Base-by-base conservation (phyloP, 345 rosid genomes). In the Ceriops zippeliana region DNA sequence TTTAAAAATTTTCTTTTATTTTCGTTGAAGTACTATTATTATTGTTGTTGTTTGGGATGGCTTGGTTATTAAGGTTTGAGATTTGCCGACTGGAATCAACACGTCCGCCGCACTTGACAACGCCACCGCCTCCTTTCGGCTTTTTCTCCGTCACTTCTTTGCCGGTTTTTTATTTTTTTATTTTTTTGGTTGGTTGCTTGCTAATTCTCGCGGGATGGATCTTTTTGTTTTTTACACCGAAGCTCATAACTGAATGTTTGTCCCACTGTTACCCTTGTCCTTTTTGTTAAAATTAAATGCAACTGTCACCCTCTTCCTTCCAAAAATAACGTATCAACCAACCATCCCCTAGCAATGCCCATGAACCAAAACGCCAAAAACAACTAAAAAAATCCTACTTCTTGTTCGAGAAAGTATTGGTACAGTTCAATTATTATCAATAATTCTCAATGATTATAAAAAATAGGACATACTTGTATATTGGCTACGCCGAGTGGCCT, bases 11-110 rank as follows among this genome's bases (percentile, higher is more conserved):
- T 3, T 8, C 9, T 37, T 37, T 37, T n/a, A 24, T 24, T 19
- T 9, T 1, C 15, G 2, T 10, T n/a, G 13, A n/a, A 3, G 37
- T 7, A 1, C 37, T 34, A 7, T 34, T 34, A 34, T 34, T 34
- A 34, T 34, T 10, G n/a, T 34, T 34, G 7, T 34, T 10, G n/a
- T 8, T 28, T 6, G 21, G 24, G 56, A 38, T 75, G 67, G 75
- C 84, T 82, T 84, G 56, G 54, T 65, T 26, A 26, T 58, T 66
- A 75, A 76, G 83, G 69, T 13, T 42, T 20, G 70, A 52, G 73
- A 68, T 71, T 71, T 73, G 80, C 80, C 77, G 71, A 66, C 86
- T 63, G n/a, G 21, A 57, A 61, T 72, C 53, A 32, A 75, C 78
- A 67, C 83, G 64, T 61, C 46, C 26, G 20, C 75, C 26, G 26